Evolutionary conservation across 129 eudicot genomes (phyloP), one percentile per base, ranked within the genome.

Genomic region (Oenanthe sinensis): DNA sequence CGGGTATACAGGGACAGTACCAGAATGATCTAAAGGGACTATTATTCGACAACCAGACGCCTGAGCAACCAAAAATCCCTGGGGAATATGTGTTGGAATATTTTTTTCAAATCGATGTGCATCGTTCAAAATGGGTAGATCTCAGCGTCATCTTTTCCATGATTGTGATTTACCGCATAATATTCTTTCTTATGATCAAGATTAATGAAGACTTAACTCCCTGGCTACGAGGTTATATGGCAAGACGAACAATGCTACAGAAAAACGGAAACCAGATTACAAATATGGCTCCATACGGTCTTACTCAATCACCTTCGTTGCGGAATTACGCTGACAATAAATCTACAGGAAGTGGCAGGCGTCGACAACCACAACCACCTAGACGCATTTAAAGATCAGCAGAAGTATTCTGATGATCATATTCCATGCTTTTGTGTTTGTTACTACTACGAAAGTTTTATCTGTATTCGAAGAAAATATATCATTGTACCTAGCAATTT

Each of bases 191-290:
- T 19, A 88, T 96, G 95, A 96, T 96, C 84, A 96, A 96, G 83
- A 86, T 96, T n/a, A 96, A 89, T 65, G 99, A 96, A 89, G 99
- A 96, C 71, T 88, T 96, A 9, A 96, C 99, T 8, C 99, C 99
- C 16, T 96, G 99, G 99, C 74, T 90, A 19, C 82, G 99, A 62
- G 99, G 99, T 20, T 92, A 89, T 75, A 74, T 96, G 76, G 99
- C 99, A 1, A 89, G 97, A 81, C 84, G 90, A 79, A 87, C 95
- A 46, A 92, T 90, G 83, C 87, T 80, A 78, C 89, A 86, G 82
- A 96, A 85, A 83, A 88, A 75, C 19, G 91, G 95, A 28, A 79
- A 55, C 24, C 91, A 78, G 78, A 86, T 85, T 39, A 86, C 92
- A 3, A 90, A 87, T 2, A 90, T 90, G 39, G 85, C 91, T 16